Conservation (phyloP, 306 rosid species). For the Lathyrus tuberosus region DNA sequence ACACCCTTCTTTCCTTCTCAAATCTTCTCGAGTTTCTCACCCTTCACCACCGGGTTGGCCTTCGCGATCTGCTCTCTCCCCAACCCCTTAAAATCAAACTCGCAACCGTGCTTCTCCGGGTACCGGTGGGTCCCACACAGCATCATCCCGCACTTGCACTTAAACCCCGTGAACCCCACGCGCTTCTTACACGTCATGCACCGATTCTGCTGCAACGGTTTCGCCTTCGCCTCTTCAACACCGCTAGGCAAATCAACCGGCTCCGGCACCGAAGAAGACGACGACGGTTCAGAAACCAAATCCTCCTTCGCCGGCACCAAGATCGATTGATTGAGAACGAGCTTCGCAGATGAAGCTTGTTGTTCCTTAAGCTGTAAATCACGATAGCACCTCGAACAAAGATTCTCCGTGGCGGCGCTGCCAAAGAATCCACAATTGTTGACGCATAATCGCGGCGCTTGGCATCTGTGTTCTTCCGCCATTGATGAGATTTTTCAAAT, state of each 20-base stretch:
- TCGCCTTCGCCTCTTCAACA: constrained; percentile 1
- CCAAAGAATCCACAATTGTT: constrained; percentile 91
- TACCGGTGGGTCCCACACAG: constrained; percentile 81
- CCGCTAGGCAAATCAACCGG: not conserved
- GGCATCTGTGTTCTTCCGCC: constrained; percentile 91
- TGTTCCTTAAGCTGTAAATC: constrained; percentile 70
- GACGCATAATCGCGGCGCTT: constrained; percentile 65
- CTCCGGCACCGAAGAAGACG: not conserved
- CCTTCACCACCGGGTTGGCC: constrained; percentile 82
- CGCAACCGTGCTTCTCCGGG: constrained; percentile 78
- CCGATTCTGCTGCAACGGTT: constrained; percentile 44
- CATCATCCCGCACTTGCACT: constrained; percentile 74
- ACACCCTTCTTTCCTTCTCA: constrained; percentile 42
- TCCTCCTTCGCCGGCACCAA: not conserved
- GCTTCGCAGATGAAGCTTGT: constrained; percentile 57
- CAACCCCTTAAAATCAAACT: constrained; percentile 69
- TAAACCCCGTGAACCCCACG: constrained; percentile 83
- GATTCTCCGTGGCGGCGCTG: constrained; percentile 59
- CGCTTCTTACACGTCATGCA: constrained; percentile 77
- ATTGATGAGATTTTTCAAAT: constrained; percentile 38
- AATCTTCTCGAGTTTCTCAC: constrained; percentile 68
- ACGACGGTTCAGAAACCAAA: constrained; percentile 12
- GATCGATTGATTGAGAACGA: constrained; percentile 56
- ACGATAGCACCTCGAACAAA: constrained; percentile 74
- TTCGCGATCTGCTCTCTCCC: constrained; percentile 79